These are phyloP conservation scores for Citrullus colocynthis DNA, from an alignment of 306 rosid species.

Conservation along the genomic window DNA sequence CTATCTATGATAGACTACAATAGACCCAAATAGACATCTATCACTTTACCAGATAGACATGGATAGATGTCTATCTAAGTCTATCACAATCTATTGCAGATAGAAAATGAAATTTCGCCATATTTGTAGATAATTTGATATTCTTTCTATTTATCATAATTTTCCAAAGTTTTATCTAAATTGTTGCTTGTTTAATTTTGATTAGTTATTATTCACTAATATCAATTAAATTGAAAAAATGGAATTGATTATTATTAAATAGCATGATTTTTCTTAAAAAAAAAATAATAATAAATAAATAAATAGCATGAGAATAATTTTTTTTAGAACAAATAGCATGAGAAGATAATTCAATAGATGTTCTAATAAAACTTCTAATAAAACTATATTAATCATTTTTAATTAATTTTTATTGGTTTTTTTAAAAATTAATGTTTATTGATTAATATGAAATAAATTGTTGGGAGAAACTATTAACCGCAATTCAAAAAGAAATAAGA, in stretches of 20 bases:
- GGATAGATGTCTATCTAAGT: no score
- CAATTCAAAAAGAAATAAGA: background rate
- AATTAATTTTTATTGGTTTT: background rate
- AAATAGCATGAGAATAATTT: no score
- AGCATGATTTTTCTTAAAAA: background rate
- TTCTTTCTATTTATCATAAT: no score
- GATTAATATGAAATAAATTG: background rate
- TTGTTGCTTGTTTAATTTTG: background rate
- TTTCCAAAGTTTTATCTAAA: background rate
- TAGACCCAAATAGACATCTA: no score
- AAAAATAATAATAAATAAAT: no score
- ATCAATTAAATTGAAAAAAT: background rate
- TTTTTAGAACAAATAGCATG: no score
- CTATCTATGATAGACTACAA: no score
- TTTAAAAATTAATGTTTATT: background rate
- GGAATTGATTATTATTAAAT: background rate
- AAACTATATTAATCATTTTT: background rate
- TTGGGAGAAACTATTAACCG: background rate
- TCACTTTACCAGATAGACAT: no score
- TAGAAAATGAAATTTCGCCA: no score
- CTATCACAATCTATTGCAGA: no score
- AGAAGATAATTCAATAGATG: background rate
- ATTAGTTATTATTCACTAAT: background rate
- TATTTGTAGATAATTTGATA: no score
- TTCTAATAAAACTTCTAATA: background rate